Evolutionary conservation across 179 eudicot genomes (phyloP), one percentile per base, ranked within the genome.

Genomic region (Silene noctiflora): DNA sequence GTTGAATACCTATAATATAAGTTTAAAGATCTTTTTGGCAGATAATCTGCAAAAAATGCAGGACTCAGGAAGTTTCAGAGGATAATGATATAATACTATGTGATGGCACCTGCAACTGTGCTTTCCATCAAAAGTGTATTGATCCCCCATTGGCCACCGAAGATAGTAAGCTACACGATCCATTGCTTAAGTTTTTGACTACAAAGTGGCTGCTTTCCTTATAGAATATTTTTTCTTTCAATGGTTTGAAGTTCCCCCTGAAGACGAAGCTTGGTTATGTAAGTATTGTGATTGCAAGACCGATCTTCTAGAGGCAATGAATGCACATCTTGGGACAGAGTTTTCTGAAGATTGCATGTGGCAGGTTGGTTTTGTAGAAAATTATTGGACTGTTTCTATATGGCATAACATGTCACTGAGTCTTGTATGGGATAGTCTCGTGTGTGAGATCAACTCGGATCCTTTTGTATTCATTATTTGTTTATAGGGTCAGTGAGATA

Each of bases 31-130:
- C 0, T 68, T 56, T 24, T 65, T 76, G 83, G 62, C 83, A 95
- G 99, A 95, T 95, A 71, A 46, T 89, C 76, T 95, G 99, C 85
- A 91, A 97, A 68, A 89, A 83, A 83, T 95, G 99, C 87, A 89
- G 87, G 79, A 74, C 86, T 71, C 87, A 87, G 80, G 99, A 95
- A 81, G 97, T 88, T 78, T 86, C 84, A 67, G 93, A 86, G 71
- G 99, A 95, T 74, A 91, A 95, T 77, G 99, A 95, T 86, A 93
- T 95, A 66, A 91, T 95, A 78, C 90, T 92, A 51, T 95, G 99
- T 87, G 99, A 92, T 69, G 99, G 99, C 71, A 86, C 95, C 19
- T 95, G 99, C 82, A 92, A 93, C 75, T 87, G 97, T 82, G 99
- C 91, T 76, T 95, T 91, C 80, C 99, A 95, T 84, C 97, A 95